phyloP scores from a whole-genome alignment of 1,139 yeast species.

The Yamadazyma triangularis region DNA sequence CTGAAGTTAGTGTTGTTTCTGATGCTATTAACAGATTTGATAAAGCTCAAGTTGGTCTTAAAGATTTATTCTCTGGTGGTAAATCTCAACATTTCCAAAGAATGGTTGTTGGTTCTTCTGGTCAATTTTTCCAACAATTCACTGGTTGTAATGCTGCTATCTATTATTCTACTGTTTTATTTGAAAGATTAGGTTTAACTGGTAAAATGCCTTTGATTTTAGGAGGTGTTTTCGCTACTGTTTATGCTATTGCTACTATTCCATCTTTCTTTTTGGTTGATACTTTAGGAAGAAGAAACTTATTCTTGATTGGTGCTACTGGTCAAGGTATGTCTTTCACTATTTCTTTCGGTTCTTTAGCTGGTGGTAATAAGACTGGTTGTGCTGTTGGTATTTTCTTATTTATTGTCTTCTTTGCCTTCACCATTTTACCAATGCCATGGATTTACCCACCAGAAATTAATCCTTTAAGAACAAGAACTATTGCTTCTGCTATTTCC shows the following conservation, averaged over 20 bases:
- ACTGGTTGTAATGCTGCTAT: conserved; percentile 63
- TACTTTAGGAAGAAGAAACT: conserved; percentile 58
- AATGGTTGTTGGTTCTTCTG: conserved; percentile 54
- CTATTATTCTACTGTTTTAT: conserved; percentile 58
- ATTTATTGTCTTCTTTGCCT: conserved; percentile 48
- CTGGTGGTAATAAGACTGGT: conserved; percentile 26
- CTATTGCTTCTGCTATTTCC: conserved; percentile 46
- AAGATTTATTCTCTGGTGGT: conserved; percentile 53
- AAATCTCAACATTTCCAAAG: conserved; percentile 49
- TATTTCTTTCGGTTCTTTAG: conserved; percentile 36
- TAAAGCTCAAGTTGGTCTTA: conserved; percentile 32
- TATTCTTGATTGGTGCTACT: conserved; percentile 42
- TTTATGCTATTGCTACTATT: conserved; percentile 54
- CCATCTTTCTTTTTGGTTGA: conserved; percentile 61
- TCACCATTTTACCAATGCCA: conserved; percentile 51
- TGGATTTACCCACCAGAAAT: conserved; percentile 59
- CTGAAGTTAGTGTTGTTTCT: conserved; percentile 33
- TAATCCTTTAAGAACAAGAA: conserved; percentile 53
- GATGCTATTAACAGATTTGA: conserved; percentile 38
- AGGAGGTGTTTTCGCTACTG: conserved; percentile 58
- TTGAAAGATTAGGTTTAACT: conserved; percentile 47
- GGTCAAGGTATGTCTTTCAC: conserved; percentile 39
- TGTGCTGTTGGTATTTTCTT: conserved; percentile 48
- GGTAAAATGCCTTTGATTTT: conserved; percentile 50
- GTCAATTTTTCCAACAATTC: conserved; percentile 45